Base-by-base conservation (phyloP, 2,329 filamentous ascomycete species). In the Cladosporium sp. region DNA sequence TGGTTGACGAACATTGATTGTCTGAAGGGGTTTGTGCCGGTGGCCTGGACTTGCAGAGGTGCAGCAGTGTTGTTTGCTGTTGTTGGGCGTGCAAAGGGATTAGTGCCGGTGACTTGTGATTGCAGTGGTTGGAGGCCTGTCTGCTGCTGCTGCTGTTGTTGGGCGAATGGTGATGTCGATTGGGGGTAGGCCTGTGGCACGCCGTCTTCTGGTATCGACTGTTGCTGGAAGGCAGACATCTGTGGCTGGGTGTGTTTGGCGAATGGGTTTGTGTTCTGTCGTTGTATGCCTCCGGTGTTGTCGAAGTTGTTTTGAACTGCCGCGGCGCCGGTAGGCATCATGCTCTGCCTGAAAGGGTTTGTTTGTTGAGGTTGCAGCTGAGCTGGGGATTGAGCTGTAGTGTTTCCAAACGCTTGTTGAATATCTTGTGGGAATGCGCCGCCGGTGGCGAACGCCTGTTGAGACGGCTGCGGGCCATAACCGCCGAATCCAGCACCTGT, bases 291-390 rank as follows among this genome's bases (percentile, higher is more conserved):
- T 21, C 56, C 57, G 56, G 26, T 70, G 68, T 58, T 66, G 69
- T 73, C 51, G 14, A 25, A 2, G 25, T 5, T 56, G 34, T 34
- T 54, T n/a, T 56, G 59, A 11, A 7, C 30, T 26, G 64, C 62
- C 34, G 58, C 26, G 14, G 43, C 57, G 21, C 71, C 72, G 21
- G 74, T 74, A 2, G 80, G 74, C 80, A 97, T 82, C 88, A 94
- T 94, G 1, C 94, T 97, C 75, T 93, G 90, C 49, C 95, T 86
- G 86, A 99, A 99, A 0, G 95, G 95, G 75, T 99, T 99, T 8
- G 93, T 97, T 25, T 83, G 88, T 72, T 88, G 86, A 74, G 83
- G 84, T 57, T 80, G 79, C 67, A 81, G 74, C 76, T 73, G 82
- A 71, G 46, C 63, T 2, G 72, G 66, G 7, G 69, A 76, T 73